phyloP scores from a whole-genome alignment of 495 filamentous ascomycete genomes.

The Daldinia bambusicola region DNA sequence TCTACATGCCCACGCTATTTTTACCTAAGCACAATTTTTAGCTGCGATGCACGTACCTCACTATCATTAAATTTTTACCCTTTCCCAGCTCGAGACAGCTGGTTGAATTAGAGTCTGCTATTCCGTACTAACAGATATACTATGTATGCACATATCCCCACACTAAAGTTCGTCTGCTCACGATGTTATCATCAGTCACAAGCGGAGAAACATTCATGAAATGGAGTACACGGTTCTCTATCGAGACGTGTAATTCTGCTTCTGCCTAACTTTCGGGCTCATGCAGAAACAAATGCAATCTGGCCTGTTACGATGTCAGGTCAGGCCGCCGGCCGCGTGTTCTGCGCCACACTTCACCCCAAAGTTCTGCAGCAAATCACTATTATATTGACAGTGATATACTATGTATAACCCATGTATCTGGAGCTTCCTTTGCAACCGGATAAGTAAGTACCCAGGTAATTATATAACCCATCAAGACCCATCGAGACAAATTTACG shows the following conservation, averaged over 20 bases:
- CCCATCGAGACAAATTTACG: neutral
- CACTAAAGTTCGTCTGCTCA: neutral
- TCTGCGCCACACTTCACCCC: constrained; percentile 15
- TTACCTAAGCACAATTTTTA: constrained; percentile 10
- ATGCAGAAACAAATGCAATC: constrained; percentile 23
- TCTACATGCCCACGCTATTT: neutral
- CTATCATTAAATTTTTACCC: neutral
- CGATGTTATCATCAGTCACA: neutral
- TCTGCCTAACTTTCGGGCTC: constrained; percentile 10
- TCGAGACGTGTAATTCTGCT: neutral
- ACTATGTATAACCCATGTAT: too few relatives aligned
- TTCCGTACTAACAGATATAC: neutral
- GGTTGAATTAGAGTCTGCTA: neutral
- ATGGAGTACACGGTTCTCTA: neutral
- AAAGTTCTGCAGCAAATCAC: constrained; percentile 8
- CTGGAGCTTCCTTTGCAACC: neutral
- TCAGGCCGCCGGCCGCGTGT: constrained; percentile 24
- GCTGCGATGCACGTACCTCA: neutral
- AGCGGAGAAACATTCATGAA: neutral
- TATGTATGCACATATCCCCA: neutral
- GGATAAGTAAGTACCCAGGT: neutral
- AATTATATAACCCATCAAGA: neutral
- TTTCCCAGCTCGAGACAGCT: too few relatives aligned
- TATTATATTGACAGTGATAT: neutral
- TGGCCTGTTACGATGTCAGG: constrained; percentile 24